These are phyloP conservation scores for Talaromyces verruculosus DNA, from an alignment of 2,329 filamentous ascomycete genomes.

Conservation along the genomic window DNA sequence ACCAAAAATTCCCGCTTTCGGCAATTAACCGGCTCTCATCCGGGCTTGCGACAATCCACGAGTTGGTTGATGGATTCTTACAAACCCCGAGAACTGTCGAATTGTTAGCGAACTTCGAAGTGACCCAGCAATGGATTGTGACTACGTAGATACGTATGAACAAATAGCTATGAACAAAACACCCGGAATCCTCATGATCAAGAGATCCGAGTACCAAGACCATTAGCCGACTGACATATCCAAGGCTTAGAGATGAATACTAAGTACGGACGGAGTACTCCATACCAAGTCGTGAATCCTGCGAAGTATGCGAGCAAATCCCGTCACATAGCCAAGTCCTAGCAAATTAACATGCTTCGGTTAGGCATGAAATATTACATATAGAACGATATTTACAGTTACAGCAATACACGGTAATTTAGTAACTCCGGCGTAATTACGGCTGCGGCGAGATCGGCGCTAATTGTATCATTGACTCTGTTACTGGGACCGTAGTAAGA, in stretches of 20 bases:
- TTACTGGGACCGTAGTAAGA: slow-evolving; percentile 1
- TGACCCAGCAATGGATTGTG: not conserved
- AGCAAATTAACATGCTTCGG: not conserved
- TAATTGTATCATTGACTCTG: slow-evolving; percentile 11
- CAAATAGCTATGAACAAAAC: too few relatives aligned
- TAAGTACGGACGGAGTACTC: not conserved
- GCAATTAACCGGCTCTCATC: not conserved
- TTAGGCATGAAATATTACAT: slow-evolving; percentile 1
- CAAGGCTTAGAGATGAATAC: not conserved
- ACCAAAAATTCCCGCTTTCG: not conserved
- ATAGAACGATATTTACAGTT: not conserved
- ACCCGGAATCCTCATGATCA: not conserved
- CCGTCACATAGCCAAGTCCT: not conserved
- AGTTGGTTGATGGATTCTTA: not conserved
- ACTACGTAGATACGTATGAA: not conserved
- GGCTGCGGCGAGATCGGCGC: slow-evolving; percentile 7
- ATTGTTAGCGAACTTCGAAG: not conserved
- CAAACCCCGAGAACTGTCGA: not conserved
- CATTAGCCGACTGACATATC: not conserved
- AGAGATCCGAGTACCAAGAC: not conserved
- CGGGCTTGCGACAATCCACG: not conserved
- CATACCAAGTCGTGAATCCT: not conserved
- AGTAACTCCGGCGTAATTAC: not conserved
- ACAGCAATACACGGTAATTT: not conserved
- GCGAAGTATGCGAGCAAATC: not conserved